These are phyloP conservation scores for Citrus reticulata DNA, from an alignment of 345 rosid genomes.

Conservation along the genomic window DNA sequence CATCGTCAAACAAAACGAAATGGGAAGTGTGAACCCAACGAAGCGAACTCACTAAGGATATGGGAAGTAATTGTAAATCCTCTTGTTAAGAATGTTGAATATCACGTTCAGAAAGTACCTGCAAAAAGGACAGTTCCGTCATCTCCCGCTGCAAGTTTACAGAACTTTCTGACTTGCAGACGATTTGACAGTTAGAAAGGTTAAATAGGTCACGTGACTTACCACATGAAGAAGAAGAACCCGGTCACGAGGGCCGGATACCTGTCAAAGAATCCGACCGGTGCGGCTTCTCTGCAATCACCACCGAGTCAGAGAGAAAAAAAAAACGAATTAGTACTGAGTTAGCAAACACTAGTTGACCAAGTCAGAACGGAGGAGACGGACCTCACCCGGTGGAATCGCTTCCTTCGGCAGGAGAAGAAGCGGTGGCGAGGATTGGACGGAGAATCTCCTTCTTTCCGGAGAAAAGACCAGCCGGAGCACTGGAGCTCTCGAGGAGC, in stretches of 20 bases:
- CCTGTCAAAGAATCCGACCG: slow-evolving; percentile 64
- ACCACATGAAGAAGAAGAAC: slow-evolving; percentile 99
- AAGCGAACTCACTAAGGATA: slow-evolving; percentile 77
- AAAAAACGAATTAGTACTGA: background rate
- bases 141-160: background rate
- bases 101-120: slow-evolving; percentile 95
- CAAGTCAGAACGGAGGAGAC: slow-evolving; percentile 56
- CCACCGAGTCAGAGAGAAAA: slow-evolving; percentile 19
- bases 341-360: slow-evolving; percentile 5
- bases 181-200: background rate
- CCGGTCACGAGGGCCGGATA: slow-evolving; percentile 85
- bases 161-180: background rate
- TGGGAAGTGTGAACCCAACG: background rate
- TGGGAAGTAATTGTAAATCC: slow-evolving; percentile 96
- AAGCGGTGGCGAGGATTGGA: slow-evolving; percentile 58
- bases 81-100: slow-evolving; percentile 96
- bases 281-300: slow-evolving; percentile 50
- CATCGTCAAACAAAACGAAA: too few species aligned
- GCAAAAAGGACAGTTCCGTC: slow-evolving; percentile 9
- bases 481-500: slow-evolving; percentile 43
- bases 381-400: slow-evolving; percentile 98
- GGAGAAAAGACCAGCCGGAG: background rate
- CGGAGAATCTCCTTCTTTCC: slow-evolving; percentile 42
- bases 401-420: slow-evolving; percentile 71
- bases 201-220: slow-evolving; percentile 11